Evolutionary conservation across 2,329 filamentous ascomycete genomes (phyloP).

Genomic region (Lasiodiplodia hormozganensis): DNA sequence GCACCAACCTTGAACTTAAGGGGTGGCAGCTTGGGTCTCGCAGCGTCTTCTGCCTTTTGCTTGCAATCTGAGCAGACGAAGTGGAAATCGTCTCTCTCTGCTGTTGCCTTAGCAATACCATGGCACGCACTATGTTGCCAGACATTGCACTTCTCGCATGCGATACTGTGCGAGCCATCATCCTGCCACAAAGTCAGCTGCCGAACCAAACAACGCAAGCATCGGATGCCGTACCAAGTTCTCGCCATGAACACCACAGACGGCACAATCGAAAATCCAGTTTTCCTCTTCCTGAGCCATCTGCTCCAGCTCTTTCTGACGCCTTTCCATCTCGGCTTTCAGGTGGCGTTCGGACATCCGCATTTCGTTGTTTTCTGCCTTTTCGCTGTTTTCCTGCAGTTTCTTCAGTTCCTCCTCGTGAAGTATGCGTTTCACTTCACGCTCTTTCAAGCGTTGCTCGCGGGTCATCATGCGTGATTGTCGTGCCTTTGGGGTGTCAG

Average conservation of each 20-base stretch:
- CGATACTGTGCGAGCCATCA: slow-evolving; percentile 90
- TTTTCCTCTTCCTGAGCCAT: slow-evolving; percentile 75
- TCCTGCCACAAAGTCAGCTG: slow-evolving; percentile 60
- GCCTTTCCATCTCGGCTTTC: slow-evolving; percentile 82
- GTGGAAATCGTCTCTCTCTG: slow-evolving; percentile 84
- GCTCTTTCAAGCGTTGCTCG: slow-evolving; percentile 84
- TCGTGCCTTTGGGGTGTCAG: slow-evolving; percentile 64
- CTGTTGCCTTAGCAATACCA: slow-evolving; percentile 77
- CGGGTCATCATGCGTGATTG: slow-evolving; percentile 82
- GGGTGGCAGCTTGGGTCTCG: slow-evolving; percentile 66
- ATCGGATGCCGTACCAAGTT: slow-evolving; percentile 61
- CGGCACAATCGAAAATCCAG: slow-evolving; percentile 91
- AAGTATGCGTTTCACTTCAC: slow-evolving; percentile 80
- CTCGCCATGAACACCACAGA: slow-evolving; percentile 88
- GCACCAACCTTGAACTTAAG: slow-evolving; percentile 64
- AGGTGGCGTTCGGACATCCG: slow-evolving; percentile 80
- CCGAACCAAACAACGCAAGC: slow-evolving; percentile 2
- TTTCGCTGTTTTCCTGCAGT: slow-evolving; percentile 77
- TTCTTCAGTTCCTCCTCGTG: slow-evolving; percentile 84
- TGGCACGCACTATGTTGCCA: slow-evolving; percentile 98
- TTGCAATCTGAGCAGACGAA: slow-evolving; percentile 84
- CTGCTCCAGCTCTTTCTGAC: slow-evolving; percentile 75
- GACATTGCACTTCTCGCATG: slow-evolving; percentile 90
- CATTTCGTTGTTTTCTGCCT: slow-evolving; percentile 51
- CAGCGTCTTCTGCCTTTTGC: slow-evolving; percentile 64